Evolutionary conservation across 441 rosid species (phyloP), one percentile per base, ranked within the genome.

Genomic region (Croton laevigatus): DNA sequence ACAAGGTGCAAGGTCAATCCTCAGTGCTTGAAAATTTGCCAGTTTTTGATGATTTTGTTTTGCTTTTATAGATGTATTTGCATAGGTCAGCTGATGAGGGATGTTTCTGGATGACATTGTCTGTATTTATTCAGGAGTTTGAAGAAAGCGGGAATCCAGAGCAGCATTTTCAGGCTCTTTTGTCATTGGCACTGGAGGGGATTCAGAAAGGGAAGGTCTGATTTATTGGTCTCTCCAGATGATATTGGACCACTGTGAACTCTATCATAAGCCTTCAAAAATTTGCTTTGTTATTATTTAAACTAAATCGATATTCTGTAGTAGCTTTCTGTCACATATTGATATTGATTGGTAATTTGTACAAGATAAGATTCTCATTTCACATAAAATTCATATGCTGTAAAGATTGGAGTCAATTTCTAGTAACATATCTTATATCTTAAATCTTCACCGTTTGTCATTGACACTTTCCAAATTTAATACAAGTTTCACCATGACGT

Each of bases 121-220:
- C 23, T 60, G 60, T 72, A 14, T 79, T 58, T 60, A 57, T 70
- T 65, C 65, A 93, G 97, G 98, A 94, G 73, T 94, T 92, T 85
- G 98, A 92, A 83, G 97, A 92, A 62, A 80, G 86, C 52, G 94
- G 87, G 52, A 96, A 94, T 81, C 87, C 99, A 0, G 98, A 92
- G 65, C 86, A 88, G 76, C 93, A 91, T 86, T 92, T 85, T 77
- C 89, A 86, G 74, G 93, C 80, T 74, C 89, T 94, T 19, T 80
- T 88, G 80, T 80, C 89, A 16, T 78, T 92, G 77, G 98, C 92
- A 69, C 83, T 68, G 73, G 96, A 92, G 76, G 99, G 99, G 62
- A 89, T 92, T 19, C 86, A 81, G 69, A 94, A 89, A 77, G 99
- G 98, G 70, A 94, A 94, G 91, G 98, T 94, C 34, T 17, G 72